Evolutionary conservation across 139 green algal species (phyloP), one percentile per base, ranked within the genome.

Genomic region (Micromonas commoda): DNA sequence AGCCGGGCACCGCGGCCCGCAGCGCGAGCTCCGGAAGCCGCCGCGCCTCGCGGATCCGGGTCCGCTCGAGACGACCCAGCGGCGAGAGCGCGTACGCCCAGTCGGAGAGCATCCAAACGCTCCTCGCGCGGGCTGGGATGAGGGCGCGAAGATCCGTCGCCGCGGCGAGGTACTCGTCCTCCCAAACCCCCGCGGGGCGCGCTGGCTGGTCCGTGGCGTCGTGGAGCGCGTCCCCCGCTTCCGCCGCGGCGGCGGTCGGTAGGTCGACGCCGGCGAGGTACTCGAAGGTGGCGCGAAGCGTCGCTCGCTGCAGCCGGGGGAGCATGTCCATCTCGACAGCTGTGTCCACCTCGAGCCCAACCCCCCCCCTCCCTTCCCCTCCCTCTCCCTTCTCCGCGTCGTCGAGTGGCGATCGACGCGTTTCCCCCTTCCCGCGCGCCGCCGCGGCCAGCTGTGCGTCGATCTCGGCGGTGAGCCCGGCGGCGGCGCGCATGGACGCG

Each of bases 91-190:
- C 21, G 37, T 75, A 75, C 68, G 53, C 52, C 31, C 16, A 75
- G 33, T 75, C 68, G 20, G 26, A 53, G 35, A 61, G 24, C 2
- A 75, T 75, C 68, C 68, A 75, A 60, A 75, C 53, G n/a, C 37
- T 63, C 20, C 68, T 35, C 68, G 68, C 68, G 1, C 68, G 68
- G 19, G 68, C 68, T 13, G 68, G 68, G 53, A 75, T 75, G 26
- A 75, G 31, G 23, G 31, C 37, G 21, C 68, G 35, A 35, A 75
- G 33, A 23, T 24, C 53, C 68, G 68, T 75, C 37, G 68, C 37
- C 9, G 37, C 37, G 20, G 26, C 68, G 2, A 75, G 29, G 37
- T 75, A 75, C 37, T 75, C 68, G 34, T 23, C 38, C 9, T 75
- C 68, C 45, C 45, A 57, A 9, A 9, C 16, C 45, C 9, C 45